Conservation (phyloP, 2,329 filamentous ascomycete genomes). For the Cladosporium sp. region DNA sequence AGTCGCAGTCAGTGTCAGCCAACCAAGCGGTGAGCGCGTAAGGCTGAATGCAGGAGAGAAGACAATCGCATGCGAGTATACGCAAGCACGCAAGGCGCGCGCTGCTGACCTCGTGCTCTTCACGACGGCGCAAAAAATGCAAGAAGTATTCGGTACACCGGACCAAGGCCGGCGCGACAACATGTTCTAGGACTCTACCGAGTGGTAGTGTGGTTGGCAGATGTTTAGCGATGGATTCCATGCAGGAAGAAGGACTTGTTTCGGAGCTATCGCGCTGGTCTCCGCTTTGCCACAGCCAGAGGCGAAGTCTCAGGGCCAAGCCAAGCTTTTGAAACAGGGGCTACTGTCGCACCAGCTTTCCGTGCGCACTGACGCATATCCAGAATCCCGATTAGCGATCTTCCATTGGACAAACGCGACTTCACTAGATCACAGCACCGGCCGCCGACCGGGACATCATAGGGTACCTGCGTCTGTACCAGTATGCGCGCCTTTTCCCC, state of each 20-base stretch:
- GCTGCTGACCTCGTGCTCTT: neutral
- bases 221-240: neutral
- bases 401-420: conserved; percentile 4
- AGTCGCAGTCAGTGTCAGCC: neutral
- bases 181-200: neutral
- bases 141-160: neutral
- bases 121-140: neutral
- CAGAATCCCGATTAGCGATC: neutral
- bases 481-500: conserved; percentile 6
- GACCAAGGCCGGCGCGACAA: conserved; percentile 1
- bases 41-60: conserved; percentile 6
- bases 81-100: conserved; percentile 3
- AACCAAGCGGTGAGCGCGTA: conserved; percentile 9
- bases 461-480: conserved; percentile 10
- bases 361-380: neutral
- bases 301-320: conserved; percentile 7
- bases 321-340: conserved; percentile 12
- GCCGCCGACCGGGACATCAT: conserved; percentile 1
- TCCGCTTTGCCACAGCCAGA: neutral
- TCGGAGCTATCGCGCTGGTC: neutral
- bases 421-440: conserved; percentile 12
- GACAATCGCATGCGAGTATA: neutral
- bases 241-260: conserved; percentile 5
- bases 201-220: neutral
- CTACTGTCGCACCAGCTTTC: conserved; percentile 7